Evolutionary conservation across 1,284 basidiomycete species (phyloP).

Genomic region (Sporisorium scitamineum): DNA sequence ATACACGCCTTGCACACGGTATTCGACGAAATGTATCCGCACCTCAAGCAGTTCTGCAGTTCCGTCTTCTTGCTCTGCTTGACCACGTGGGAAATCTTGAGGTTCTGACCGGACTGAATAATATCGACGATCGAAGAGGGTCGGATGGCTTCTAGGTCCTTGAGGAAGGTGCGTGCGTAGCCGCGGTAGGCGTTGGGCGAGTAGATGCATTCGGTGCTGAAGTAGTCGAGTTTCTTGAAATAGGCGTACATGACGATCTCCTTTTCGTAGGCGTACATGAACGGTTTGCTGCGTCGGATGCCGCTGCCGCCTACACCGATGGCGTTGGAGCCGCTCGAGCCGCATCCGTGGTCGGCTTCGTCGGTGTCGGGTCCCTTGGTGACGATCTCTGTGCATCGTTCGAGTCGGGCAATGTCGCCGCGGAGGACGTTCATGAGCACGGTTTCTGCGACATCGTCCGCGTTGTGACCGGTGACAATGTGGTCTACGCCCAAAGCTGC

Average conservation of each 20-base stretch:
- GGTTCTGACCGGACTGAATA: constrained; percentile 74
- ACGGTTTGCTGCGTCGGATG: constrained; percentile 95
- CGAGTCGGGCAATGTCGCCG: constrained; percentile 93
- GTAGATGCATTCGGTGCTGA: constrained; percentile 99
- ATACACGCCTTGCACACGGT: constrained; percentile 68
- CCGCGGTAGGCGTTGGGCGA: constrained; percentile 94
- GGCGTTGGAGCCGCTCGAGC: constrained; percentile 41
- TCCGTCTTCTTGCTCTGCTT: constrained; percentile 57
- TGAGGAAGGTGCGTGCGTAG: constrained; percentile 91
- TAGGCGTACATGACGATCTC: constrained; percentile 99
- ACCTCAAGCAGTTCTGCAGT: constrained; percentile 62
- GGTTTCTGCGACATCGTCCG: constrained; percentile 98
- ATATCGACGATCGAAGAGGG: constrained; percentile 97
- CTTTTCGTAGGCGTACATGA: constrained; percentile 98
- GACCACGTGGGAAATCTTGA: constrained; percentile 51
- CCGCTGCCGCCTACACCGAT: constrained; percentile 78
- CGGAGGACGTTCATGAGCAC: constrained; percentile 99
- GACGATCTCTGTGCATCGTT: constrained; percentile 92
- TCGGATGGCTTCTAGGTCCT: constrained; percentile 91
- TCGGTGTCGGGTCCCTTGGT: constrained; percentile 56
- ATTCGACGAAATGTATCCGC: constrained; percentile 68
- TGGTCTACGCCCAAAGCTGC: constrained; percentile 90
- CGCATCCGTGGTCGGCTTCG: constrained; percentile 69
- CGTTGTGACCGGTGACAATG: constrained; percentile 98
- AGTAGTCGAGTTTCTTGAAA: constrained; percentile 95